phyloP scores from a whole-genome alignment of 176 grass and related monocot species.

The Rhynchospora tenuis region DNA sequence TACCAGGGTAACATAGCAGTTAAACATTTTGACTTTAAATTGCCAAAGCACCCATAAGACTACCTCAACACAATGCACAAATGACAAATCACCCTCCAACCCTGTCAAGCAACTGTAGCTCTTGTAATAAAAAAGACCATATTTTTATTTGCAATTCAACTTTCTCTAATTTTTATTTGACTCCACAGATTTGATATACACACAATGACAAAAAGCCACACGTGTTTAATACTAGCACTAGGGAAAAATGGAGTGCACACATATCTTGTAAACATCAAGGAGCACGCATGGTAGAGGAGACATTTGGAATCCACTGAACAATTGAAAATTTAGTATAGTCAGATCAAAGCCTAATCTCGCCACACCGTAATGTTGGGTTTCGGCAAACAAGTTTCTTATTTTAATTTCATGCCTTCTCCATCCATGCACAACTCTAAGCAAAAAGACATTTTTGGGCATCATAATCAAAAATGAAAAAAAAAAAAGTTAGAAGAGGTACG shows the following conservation, averaged over 20 bases:
- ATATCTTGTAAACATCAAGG: background rate
- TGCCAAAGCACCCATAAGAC: background rate
- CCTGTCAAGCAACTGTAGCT: background rate
- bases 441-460: background rate
- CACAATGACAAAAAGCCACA: background rate
- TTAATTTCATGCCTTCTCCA: background rate
- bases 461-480: background rate
- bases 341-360: background rate
- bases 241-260: constrained; percentile 15
- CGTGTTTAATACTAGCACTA: background rate
- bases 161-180: background rate
- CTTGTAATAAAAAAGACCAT: background rate
- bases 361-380: background rate
- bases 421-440: background rate
- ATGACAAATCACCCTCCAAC: background rate
- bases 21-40: background rate
- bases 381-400: background rate
- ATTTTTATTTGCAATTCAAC: background rate
- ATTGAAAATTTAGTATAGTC: background rate
- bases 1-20: background rate
- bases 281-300: background rate
- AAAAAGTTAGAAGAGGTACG: background rate
- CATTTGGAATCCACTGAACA: background rate
- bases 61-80: background rate
- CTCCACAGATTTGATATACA: background rate